A percentile compares a stretch with the other conserved stretches of the same genome.
These are phyloP conservation scores for Sporodiniella umbellata DNA, from an alignment of 371 early-diverging fungal genomes.

Conservation along the genomic window DNA sequence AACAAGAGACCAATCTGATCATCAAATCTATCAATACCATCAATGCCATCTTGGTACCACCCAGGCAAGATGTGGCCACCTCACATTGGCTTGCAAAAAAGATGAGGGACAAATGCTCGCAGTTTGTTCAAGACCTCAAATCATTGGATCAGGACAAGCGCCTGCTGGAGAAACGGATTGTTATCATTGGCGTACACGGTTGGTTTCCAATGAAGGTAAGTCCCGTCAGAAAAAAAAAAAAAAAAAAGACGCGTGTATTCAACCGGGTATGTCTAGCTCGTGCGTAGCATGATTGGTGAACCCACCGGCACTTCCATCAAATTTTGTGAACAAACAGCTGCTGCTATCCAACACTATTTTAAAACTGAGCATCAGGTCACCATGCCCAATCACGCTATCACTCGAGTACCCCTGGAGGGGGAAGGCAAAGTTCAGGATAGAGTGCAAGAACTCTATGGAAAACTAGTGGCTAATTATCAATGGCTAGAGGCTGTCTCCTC, in stretches of 20 bases:
- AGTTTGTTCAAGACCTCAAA: constrained; percentile 34
- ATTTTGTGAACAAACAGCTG: constrained; percentile 86
- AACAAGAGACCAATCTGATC: constrained; percentile 3
- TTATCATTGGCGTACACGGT: constrained; percentile 83
- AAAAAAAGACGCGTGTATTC: not conserved
- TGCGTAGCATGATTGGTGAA: constrained; percentile 83
- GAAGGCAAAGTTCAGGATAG: constrained; percentile 89
- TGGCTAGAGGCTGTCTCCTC: constrained; percentile 56
- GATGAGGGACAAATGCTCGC: constrained; percentile 19
- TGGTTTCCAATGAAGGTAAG: constrained; percentile 81
- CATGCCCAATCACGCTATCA: constrained; percentile 59
- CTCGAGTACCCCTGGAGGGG: constrained; percentile 81
- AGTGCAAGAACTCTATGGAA: constrained; percentile 71
- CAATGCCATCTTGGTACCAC: constrained; percentile 12
- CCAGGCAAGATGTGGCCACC: constrained; percentile 1
- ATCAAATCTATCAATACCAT: constrained; percentile 13
- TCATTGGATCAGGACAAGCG: not conserved
- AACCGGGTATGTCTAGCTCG: constrained; percentile 39
- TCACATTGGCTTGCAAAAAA: constrained; percentile 19
- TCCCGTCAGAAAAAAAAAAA: too few relatives aligned
- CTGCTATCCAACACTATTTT: constrained; percentile 61
- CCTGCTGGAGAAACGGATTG: constrained; percentile 44
- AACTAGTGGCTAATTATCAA: constrained; percentile 50
- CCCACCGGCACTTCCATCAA: constrained; percentile 88
- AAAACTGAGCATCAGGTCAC: constrained; percentile 54